Evolutionary conservation across 169 alveolate genomes (phyloP).

Genomic region (Perkinsus chesapeaki): DNA sequence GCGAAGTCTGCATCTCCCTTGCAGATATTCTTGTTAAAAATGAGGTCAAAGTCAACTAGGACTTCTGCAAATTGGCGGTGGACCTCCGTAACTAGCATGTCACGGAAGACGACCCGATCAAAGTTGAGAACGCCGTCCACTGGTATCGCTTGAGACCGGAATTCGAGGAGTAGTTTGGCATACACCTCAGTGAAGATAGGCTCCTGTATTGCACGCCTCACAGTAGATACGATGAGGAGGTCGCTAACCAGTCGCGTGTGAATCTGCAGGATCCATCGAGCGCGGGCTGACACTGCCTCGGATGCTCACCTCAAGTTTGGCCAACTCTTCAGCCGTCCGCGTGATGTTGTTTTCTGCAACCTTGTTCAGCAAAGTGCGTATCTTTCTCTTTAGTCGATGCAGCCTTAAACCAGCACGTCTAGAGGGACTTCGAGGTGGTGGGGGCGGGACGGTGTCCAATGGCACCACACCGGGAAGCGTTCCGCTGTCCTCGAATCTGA

Average conservation of each 20-base stretch:
- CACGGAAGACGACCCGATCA: background rate
- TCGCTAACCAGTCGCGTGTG: background rate
- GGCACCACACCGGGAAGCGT: background rate
- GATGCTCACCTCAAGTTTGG: background rate
- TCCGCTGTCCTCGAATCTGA: background rate
- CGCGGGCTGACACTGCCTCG: background rate
- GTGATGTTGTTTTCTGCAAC: background rate
- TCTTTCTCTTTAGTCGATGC: background rate
- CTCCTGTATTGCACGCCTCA: background rate
- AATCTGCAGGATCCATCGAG: background rate
- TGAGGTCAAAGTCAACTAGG: background rate
- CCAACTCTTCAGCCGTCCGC: background rate
- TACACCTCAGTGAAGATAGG: background rate
- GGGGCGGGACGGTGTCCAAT: background rate
- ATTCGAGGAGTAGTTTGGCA: background rate
- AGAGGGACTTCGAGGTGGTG: background rate
- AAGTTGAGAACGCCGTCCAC: background rate
- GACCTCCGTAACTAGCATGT: background rate
- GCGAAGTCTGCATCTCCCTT: background rate
- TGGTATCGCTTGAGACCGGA: background rate
- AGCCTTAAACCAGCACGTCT: no score
- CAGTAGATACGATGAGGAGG: background rate
- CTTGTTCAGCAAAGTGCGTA: background rate
- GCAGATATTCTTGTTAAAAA: background rate
- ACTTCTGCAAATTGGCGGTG: background rate